Evolutionary conservation across 768 basidiomycete species (phyloP).

Genomic region (Podaxis sp.): DNA sequence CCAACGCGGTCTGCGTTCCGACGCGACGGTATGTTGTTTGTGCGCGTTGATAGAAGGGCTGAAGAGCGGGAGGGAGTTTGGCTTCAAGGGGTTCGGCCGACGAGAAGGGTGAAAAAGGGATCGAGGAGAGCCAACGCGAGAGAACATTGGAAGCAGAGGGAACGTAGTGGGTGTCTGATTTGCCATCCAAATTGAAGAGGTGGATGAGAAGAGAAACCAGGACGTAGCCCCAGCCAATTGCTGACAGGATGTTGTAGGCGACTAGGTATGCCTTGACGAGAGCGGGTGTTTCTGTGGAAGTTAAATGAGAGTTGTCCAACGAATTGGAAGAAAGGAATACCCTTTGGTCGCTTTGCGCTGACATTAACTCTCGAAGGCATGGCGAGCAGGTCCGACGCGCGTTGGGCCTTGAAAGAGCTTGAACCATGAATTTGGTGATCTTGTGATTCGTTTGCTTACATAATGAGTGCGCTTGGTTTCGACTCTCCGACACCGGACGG

Average conservation of each 20-base stretch:
- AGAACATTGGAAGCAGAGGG: slow-evolving; percentile 38
- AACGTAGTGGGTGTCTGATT: slow-evolving; percentile 27
- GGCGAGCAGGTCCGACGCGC: background rate
- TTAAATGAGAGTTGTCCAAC: no score
- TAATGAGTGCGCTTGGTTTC: background rate
- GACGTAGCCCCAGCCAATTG: slow-evolving; percentile 73
- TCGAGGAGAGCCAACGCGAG: slow-evolving; percentile 32
- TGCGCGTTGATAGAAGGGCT: slow-evolving; percentile 49
- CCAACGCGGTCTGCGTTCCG: slow-evolving; percentile 60
- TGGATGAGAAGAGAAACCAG: slow-evolving; percentile 56
- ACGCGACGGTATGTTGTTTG: slow-evolving; percentile 61
- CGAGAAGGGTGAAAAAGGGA: slow-evolving; percentile 31
- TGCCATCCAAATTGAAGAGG: slow-evolving; percentile 45
- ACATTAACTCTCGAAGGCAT: background rate
- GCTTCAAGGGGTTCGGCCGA: slow-evolving; percentile 30
- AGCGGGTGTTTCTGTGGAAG: slow-evolving; percentile 22
- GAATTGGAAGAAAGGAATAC: background rate
- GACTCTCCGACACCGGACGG: background rate
- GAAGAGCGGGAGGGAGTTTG: slow-evolving; percentile 37
- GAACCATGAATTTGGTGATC: background rate
- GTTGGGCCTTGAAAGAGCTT: background rate
- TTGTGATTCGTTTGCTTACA: background rate
- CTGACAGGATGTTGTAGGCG: slow-evolving; percentile 75
- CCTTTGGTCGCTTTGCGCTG: background rate
- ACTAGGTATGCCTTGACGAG: slow-evolving; percentile 63